Percentiles rank a stretch among this genome's conserved stretches.
These are phyloP conservation scores for Aspergillus eucalypticola DNA, from an alignment of 2,329 filamentous ascomycete genomes.

Conservation along the genomic window DNA sequence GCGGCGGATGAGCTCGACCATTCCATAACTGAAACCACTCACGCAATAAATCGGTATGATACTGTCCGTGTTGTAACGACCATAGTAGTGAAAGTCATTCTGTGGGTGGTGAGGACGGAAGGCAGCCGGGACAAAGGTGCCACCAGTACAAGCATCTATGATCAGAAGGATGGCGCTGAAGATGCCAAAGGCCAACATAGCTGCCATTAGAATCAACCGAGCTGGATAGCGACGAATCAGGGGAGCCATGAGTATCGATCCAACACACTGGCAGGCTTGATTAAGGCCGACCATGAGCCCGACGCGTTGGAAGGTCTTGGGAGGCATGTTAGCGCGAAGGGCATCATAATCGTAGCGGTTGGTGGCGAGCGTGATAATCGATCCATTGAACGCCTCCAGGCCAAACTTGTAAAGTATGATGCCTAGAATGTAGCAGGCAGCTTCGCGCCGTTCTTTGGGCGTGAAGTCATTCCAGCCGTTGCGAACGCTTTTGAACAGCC, in stretches of 20 bases:
- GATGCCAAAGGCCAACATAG: constrained; percentile 16
- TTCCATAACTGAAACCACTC: constrained; percentile 17
- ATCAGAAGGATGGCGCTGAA: constrained; percentile 20
- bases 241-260: constrained; percentile 20
- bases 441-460: constrained; percentile 15
- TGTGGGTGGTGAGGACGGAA: constrained; percentile 14
- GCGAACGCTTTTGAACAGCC: constrained; percentile 10
- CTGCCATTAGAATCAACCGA: constrained; percentile 13
- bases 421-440: constrained; percentile 16
- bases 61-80: constrained; percentile 16
- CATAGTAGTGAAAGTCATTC: constrained; percentile 21
- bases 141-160: constrained; percentile 19
- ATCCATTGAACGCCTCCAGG: constrained; percentile 19
- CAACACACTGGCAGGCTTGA: constrained; percentile 19
- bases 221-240: constrained; percentile 18
- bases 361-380: constrained; percentile 18
- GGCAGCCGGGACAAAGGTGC: constrained; percentile 11
- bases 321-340: constrained; percentile 5
- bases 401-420: constrained; percentile 22
- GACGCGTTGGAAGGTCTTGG: constrained; percentile 21
- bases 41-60: constrained; percentile 21
- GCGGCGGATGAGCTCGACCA: constrained; percentile 21
- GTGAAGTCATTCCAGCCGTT: constrained; percentile 16
- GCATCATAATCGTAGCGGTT: constrained; percentile 22
- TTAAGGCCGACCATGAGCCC: constrained; percentile 21